phyloP scores from a whole-genome alignment of 2,329 filamentous ascomycete species.

The Ophiostoma sp. region DNA sequence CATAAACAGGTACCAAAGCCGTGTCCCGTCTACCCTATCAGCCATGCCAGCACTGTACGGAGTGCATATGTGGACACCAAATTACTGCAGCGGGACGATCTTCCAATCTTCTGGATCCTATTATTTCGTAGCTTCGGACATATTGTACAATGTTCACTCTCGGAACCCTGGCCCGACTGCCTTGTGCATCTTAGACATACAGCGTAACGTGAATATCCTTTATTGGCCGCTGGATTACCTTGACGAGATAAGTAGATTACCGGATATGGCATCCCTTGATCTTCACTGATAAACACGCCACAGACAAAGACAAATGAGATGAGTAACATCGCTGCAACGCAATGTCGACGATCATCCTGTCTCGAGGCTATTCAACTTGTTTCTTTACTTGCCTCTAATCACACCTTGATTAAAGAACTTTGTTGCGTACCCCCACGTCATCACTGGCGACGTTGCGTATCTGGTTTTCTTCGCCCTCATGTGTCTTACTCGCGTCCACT shows the following conservation, averaged over 20 bases:
- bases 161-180: slow-evolving; percentile 1
- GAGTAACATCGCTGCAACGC: neutral
- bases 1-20: slow-evolving; percentile 1
- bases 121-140: neutral
- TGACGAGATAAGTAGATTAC: too few relatives aligned
- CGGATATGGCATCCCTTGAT: neutral
- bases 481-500: neutral
- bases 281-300: neutral
- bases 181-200: too few relatives aligned
- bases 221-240: too few relatives aligned
- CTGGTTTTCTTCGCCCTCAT: neutral
- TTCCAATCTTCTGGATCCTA: neutral
- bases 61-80: neutral
- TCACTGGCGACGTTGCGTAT: neutral
- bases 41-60: neutral
- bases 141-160: neutral
- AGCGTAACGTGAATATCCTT: too few relatives aligned
- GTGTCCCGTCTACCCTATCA: neutral
- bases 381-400: neutral
- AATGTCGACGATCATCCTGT: neutral
- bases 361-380: neutral
- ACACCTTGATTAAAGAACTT: neutral
- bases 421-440: neutral
- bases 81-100: neutral
- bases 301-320: slow-evolving; percentile 2